Evolutionary conservation across 2,329 filamentous ascomycete genomes (phyloP).

Genomic region (Trichophyton benhamiae): DNA sequence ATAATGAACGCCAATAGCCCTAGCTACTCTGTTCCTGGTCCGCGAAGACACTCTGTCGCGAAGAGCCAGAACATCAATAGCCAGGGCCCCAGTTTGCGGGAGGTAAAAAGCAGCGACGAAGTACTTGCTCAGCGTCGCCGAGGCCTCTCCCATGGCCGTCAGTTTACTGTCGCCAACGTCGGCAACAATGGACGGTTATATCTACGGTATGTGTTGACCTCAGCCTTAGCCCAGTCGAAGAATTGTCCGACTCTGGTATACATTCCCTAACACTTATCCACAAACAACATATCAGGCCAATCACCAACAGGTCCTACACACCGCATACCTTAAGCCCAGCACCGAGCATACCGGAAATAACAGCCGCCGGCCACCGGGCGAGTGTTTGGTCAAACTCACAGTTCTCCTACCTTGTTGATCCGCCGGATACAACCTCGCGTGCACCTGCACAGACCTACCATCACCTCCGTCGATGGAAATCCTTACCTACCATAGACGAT

Average conservation of each 20-base stretch:
- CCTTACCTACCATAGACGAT: conserved; percentile 66
- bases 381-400: conserved; percentile 32
- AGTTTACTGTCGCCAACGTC: conserved; percentile 71
- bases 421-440: conserved; percentile 31
- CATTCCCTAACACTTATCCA: neutral
- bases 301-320: conserved; percentile 13
- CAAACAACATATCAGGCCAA: conserved; percentile 3
- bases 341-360: conserved; percentile 22
- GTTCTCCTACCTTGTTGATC: conserved; percentile 25
- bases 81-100: neutral
- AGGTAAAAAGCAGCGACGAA: conserved; percentile 2
- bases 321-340: conserved; percentile 23
- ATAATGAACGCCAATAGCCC: neutral
- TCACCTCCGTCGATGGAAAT: conserved; percentile 46
- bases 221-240: no score
- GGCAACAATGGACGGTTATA: conserved; percentile 75
- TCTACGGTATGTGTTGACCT: conserved; percentile 50
- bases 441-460: neutral
- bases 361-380: conserved; percentile 23
- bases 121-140: neutral
- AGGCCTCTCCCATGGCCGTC: conserved; percentile 41
- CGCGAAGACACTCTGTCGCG: conserved; percentile 23
- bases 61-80: conserved; percentile 20
- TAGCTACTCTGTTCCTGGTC: neutral
- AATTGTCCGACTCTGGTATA: neutral